Base-by-base conservation (phyloP, 495 filamentous ascomycete species). In the Hyphodiscus hymeniophilus region DNA sequence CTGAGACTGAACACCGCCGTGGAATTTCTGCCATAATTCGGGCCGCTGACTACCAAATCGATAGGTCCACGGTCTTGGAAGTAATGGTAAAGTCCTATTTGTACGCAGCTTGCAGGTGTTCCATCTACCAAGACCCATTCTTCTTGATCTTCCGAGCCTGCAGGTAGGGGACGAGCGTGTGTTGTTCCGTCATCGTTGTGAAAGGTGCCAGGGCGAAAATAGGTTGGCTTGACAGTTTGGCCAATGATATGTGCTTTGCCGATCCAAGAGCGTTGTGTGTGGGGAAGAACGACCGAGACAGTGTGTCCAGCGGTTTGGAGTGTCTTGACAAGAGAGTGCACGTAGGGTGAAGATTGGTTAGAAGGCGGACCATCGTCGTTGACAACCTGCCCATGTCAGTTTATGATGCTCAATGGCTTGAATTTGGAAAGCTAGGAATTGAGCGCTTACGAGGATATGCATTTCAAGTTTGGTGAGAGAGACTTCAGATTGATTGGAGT, bases 331-430 rank as follows among this genome's bases (percentile, higher is more conserved):
- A 95, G 81, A 28, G 85, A 81, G 69, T 94, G 89, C 51, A 96
- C 77, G 59, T 98, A 97, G 3, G 92, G 92, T 1, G 89, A 95
- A 26, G 89, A 91, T 60, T 88, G 77, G 42, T 84, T 78, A 24
- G 86, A 94, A 54, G 92, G 92, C 33, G 92, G 92, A 16, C 92
- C 92, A 72, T 98, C 92, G 68, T 98, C 92, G 74, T 98, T 98
- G 20, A 77, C 77, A 21, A 90, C 74, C 84, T 88, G 38, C 2
- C 88, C 67, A 94, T 87, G 74, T 96, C 95, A 31, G 74, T 75
- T 18, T 86, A 72, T 80, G 84, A 33, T 35, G 45, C 67, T 67
- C 15, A 74, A 52, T 59, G 63, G 60, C 50, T 69, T 65, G 57
- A 70, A 66, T 16, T 21, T 3, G 2, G 8, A 20, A 16, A 10